Base-by-base conservation (phyloP, 305 asterid species). In the Plantago lanceolata region DNA sequence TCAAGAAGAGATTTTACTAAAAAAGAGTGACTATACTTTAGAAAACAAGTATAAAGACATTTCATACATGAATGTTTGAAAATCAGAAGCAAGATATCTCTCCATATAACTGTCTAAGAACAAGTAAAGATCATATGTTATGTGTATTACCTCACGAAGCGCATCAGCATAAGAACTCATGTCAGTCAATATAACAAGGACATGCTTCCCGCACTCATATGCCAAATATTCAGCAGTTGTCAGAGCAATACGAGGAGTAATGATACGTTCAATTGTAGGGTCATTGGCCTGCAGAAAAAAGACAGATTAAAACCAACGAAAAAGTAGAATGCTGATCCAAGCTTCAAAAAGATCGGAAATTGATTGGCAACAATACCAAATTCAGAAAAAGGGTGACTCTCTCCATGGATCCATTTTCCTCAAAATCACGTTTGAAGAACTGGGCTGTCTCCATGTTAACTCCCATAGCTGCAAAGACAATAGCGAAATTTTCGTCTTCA, bases 91-190 rank as follows among this genome's bases (percentile, higher is more conserved):
- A 12, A 1, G 13, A 40, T 40, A 37, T 37, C 14, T 40, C 40
- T 40, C 45, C 15, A 40, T 3, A 12, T 40, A 40, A 11, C 45
- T 40, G 45, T 11, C 45, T 40, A 40, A 40, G 15, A 40, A 40
- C 9, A 15, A 40, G 16, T 15, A 40, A 11, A 40, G 15, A 40
- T 12, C 9, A 11, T 40, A 40, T 40, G 45, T 40, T 33, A 4
- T 4, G 40, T 8, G 59, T 35, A 59, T 74, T 84, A 91, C 98
- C 98, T 91, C 98, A 83, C 98, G 98, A 71, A 88, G 95, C 65
- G 98, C 98, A 79, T 91, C 96, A 63, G 98, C 96, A 75, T 91
- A 91, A 60, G 98, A 91, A 80, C 96, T 91, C 98, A 91, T 91
- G 79, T 91, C 98, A 64, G 98, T 91, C 83, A 91, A 82, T 72